Base-by-base conservation (phyloP, 768 basidiomycete genomes). In the Kwoniella sp. region DNA sequence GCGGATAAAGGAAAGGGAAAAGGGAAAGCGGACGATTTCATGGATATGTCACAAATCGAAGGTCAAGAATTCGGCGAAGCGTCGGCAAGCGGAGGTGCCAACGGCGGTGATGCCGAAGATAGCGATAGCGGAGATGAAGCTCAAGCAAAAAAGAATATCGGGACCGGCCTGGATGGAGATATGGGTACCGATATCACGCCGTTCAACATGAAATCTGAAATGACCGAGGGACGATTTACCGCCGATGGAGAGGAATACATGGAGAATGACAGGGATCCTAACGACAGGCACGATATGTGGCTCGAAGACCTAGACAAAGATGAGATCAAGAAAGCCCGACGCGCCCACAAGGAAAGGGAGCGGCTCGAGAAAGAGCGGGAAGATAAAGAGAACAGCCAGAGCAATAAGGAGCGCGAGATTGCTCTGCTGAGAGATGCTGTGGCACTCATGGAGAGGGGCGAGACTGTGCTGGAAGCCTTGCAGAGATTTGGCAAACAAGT, bases 201-300 rank as follows among this genome's bases (percentile, higher is more conserved):
- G 28, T 99, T 99, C 87, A 95, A 99, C 81, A 98, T 99, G 95
- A 89, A 93, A 69, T 90, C 92, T 73, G 96, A 99, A 85, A 94
- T 98, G 90, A 89, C 92, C 76, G 95, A 98, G 82, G 96, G 96
- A 41, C 92, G 93, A 77, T 97, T 99, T 83, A 89, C 91, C 4
- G 90, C 90, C 65, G 95, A 98, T 76, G 96, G 96, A 53, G 78
- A 81, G 65, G 69, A 67, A 9, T 84, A 82, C 73, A 92, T 93
- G 77, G 87, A 90, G 55, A 88, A 90, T 70, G 85, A 89, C 12
- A 88, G 89, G 77, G 96, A 99, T 80, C 91, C 90, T 0, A 90
- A 93, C 76, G 92, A 89, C 26, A 86, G 89, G 41, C 93, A 99
- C 79, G 96, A 99, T 81, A 86, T 86, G 34, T 99, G 96, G 96